These are phyloP conservation scores for Euryodendron excelsum DNA, from an alignment of 148 eudicot species.

Conservation along the genomic window DNA sequence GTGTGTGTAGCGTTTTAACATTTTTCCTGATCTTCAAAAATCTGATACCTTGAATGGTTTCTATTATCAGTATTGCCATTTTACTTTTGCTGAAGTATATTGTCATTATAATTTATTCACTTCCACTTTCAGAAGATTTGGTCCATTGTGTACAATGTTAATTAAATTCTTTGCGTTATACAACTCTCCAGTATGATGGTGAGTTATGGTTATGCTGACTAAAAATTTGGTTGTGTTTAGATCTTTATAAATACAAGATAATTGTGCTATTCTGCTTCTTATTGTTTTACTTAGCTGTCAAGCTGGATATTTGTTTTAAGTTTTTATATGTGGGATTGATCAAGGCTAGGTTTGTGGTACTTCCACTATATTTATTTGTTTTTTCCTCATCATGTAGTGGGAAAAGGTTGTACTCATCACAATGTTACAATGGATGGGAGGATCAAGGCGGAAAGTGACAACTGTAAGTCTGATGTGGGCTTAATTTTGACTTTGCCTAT, in stretches of 20 bases:
- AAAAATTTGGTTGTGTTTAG: neutral
- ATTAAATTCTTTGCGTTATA: neutral
- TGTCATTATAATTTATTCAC: too few relatives aligned
- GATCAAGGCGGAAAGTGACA: constrained; percentile 82
- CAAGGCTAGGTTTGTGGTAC: neutral
- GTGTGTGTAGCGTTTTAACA: too few relatives aligned
- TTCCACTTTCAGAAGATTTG: too few relatives aligned
- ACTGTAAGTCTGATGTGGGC: constrained; percentile 46
- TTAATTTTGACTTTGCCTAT: neutral
- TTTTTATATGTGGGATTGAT: neutral
- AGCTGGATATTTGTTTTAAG: neutral
- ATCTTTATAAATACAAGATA: neutral
- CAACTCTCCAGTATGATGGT: neutral
- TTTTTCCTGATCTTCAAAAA: too few relatives aligned
- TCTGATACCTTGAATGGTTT: too few relatives aligned
- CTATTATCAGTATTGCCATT: too few relatives aligned
- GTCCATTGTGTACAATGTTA: too few relatives aligned
- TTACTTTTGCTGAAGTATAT: too few relatives aligned
- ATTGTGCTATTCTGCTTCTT: neutral
- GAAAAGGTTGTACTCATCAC: neutral
- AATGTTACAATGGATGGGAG: constrained; percentile 99
- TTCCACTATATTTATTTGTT: neutral
- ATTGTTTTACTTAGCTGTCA: neutral
- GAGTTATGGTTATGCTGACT: neutral
- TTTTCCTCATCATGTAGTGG: neutral